A percentile compares a stretch with the other conserved stretches of the same genome.
These are phyloP conservation scores for Dactylellina haptotyla DNA, from an alignment of 2,329 filamentous ascomycete genomes.

Conservation along the genomic window DNA sequence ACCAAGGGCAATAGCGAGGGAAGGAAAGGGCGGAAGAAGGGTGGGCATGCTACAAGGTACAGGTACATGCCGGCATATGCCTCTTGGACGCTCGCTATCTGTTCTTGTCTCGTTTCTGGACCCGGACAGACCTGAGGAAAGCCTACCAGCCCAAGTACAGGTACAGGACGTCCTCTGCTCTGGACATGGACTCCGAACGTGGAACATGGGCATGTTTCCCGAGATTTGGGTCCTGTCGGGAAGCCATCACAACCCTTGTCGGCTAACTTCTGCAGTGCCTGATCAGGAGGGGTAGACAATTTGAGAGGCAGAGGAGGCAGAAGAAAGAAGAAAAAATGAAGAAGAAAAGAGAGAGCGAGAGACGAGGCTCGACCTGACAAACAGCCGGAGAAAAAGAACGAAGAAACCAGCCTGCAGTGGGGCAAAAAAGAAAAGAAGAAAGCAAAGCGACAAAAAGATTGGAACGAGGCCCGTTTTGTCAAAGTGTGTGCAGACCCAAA, in stretches of 20 bases:
- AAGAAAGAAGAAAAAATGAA: conserved; percentile 11
- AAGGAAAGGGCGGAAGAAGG: no score
- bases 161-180: not conserved
- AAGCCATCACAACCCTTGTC: conserved; percentile 46
- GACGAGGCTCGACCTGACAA: not conserved
- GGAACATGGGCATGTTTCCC: conserved; percentile 40
- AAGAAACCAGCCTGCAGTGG: conserved; percentile 22
- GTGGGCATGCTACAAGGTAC: not conserved
- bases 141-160: no score
- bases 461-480: conserved; percentile 21
- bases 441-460: not conserved
- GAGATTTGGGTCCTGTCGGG: conserved; percentile 52
- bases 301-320: conserved; percentile 12
- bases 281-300: conserved; percentile 26
- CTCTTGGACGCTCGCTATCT: conserved; percentile 12
- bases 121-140: conserved; percentile 14
- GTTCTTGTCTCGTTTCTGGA: conserved; percentile 18
- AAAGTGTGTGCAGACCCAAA: conserved; percentile 19
- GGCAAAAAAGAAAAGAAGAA: conserved; percentile 41
- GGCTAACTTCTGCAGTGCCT: conserved; percentile 21
- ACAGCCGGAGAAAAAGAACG: conserved; percentile 27
- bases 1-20: no score
- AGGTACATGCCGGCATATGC: not conserved
- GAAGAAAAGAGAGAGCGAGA: not conserved
- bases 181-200: not conserved